phyloP scores from a whole-genome alignment of 306 rosid genomes.

The Rosa multiflora region DNA sequence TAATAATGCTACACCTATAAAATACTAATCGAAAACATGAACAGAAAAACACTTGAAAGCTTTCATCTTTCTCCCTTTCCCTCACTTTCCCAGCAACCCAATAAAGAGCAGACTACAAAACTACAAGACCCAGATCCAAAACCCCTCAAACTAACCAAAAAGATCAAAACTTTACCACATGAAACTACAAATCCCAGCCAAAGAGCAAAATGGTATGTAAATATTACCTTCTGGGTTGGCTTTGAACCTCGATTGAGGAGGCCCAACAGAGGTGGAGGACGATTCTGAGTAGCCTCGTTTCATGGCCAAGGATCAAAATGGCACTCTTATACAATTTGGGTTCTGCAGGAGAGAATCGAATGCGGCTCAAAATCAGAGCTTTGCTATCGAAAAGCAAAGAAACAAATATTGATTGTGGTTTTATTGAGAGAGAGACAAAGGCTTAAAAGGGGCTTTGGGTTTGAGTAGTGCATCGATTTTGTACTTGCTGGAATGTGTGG shows the following conservation, averaged over 20 bases:
- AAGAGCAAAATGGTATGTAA: constrained; percentile 6
- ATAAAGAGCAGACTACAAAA: too few relatives aligned
- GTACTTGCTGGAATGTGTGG: too few relatives aligned
- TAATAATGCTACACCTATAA: too few relatives aligned
- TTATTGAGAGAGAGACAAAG: neutral
- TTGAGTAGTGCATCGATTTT: neutral
- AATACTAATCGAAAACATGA: too few relatives aligned
- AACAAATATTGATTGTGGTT: neutral
- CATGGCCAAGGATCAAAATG: constrained; percentile 42
- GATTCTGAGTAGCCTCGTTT: constrained; percentile 82
- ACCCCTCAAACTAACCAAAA: too few relatives aligned
- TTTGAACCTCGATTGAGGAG: constrained; percentile 79
- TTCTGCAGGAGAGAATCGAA: constrained; percentile 11
- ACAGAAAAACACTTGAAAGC: too few relatives aligned
- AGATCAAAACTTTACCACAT: constrained; percentile 1
- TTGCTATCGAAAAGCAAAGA: neutral
- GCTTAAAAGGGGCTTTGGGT: neutral
- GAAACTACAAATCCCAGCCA: constrained; percentile 24
- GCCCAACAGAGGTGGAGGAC: constrained; percentile 66
- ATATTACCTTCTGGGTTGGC: constrained; percentile 73
- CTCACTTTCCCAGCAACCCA: too few relatives aligned
- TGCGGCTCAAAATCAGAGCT: constrained; percentile 11
- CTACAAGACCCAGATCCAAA: too few relatives aligned
- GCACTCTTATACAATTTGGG: constrained; percentile 10
- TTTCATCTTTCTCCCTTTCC: too few relatives aligned